Evolutionary conservation across 2,329 filamentous ascomycete species (phyloP), one percentile per base, ranked within the genome.

Genomic region (Metarhizium robertsii): DNA sequence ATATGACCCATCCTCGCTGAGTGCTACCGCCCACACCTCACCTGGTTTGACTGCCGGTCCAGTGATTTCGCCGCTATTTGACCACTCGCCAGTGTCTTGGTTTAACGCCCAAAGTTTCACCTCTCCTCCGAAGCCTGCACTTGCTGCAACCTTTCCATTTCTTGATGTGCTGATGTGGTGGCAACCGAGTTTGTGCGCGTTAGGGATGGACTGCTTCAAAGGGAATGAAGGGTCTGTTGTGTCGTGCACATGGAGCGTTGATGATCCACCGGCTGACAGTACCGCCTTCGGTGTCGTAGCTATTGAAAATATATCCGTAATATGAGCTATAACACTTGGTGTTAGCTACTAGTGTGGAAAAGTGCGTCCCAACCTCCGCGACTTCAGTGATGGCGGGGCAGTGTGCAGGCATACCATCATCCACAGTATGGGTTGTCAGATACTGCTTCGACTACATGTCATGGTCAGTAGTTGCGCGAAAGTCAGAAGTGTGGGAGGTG

Each of bases 381-480:
- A 16, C 14, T 45, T 20, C 14, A 14, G 30, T 30, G 25, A 34
- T 52, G 60, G 68, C 62, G 58, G 69, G 68, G 66, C 68, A 51
- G 34, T 20, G 18, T 43, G 30, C 48, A 50, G 53, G 54, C 67
- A 76, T 69, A 90, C 90, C 91, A 76, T 91, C 83, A 69, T 95
- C 88, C 70, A 96, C 83, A 47, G 91, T 92, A 71, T 96, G 90
- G 62, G 88, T 87, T 66, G 92, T 95, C 60, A 99, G 82, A 71
- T 96, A 99, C 86, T 97, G 94, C 77, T 97, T 97, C 55, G 94
- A 99, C 94, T 96, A 58, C 8, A 49, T 18, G 10, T 8, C 2
- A 13, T 13, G 13, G 50, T 60, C 25, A 59, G 53, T 53, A 25
- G 54, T 18, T 36, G 16, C 5, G 34, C 16, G 36, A 29, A 20